Conservation (phyloP, 2,329 filamentous ascomycete genomes). For the Pseudopithomyces chartarum region DNA sequence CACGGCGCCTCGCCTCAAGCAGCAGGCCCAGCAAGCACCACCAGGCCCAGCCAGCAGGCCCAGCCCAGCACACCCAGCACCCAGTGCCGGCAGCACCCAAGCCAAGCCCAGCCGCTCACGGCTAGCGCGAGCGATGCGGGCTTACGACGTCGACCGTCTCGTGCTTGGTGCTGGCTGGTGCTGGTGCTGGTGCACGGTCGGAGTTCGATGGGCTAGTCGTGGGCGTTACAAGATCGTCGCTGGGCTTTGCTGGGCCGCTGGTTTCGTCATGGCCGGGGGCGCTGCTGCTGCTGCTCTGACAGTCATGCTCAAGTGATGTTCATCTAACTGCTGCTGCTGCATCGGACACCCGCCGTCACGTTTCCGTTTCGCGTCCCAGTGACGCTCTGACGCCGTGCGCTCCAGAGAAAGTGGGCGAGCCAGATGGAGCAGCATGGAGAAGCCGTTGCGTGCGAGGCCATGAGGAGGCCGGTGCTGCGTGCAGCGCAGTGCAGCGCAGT, state of each 20-base stretch:
- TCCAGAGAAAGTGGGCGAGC: no score
- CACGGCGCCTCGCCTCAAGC: constrained; percentile 32
- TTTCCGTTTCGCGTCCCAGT: constrained; percentile 17
- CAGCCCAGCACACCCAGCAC: no score
- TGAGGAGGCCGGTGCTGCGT: no score
- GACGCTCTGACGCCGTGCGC: not conserved
- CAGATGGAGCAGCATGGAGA: no score
- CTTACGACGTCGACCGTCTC: constrained; percentile 11
- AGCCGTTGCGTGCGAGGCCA: no score
- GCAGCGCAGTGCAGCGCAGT: no score
- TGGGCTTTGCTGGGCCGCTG: not conserved
- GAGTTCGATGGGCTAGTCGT: constrained; percentile 37
- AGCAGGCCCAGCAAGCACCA: constrained; percentile 27
- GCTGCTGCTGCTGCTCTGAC: constrained; percentile 37
- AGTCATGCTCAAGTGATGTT: constrained; percentile 39
- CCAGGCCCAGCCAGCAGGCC: no score
- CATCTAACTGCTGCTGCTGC: constrained; percentile 19
- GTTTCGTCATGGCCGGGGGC: constrained; percentile 30
- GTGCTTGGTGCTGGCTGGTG: no score
- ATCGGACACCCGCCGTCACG: constrained; percentile 31
- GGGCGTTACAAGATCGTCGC: not conserved
- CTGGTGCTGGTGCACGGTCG: constrained; percentile 31
- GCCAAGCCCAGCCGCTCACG: not conserved
- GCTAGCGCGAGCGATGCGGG: constrained; percentile 2
- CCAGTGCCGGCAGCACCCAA: no score